Conservation (phyloP, 352 stramenopile species). For the Globisporangium uncinulatum region DNA sequence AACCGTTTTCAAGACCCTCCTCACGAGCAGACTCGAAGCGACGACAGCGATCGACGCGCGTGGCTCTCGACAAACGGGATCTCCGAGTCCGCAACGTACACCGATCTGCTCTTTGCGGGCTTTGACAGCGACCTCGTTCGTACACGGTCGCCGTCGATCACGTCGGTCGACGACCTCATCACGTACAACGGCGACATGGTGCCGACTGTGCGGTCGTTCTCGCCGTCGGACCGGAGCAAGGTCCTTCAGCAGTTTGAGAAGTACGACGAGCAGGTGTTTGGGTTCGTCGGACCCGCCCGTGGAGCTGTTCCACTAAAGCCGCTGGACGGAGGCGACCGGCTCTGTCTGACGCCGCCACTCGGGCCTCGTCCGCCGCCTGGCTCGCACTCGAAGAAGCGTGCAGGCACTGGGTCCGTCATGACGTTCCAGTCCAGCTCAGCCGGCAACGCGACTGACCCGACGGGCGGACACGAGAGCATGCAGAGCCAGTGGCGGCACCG, state of each 20-base stretch:
- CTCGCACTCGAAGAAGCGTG: constrained; percentile 41
- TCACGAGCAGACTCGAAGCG: constrained; percentile 9
- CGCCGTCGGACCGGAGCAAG: constrained; percentile 35
- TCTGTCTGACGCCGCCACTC: constrained; percentile 46
- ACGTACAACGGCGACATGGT: constrained; percentile 32
- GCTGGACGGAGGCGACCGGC: constrained; percentile 33
- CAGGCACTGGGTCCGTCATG: constrained; percentile 19
- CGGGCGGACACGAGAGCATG: constrained; percentile 21
- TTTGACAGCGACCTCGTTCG: constrained; percentile 65
- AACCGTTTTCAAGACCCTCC: constrained; percentile 29
- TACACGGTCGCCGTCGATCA: constrained; percentile 49
- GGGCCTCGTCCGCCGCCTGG: constrained; percentile 26
- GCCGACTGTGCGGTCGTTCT: constrained; percentile 43
- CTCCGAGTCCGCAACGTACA: constrained; percentile 37
- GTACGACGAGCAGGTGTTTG: constrained; percentile 76
- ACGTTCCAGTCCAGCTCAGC: constrained; percentile 28
- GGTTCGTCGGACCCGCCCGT: constrained; percentile 16
- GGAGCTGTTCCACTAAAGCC: constrained; percentile 25
- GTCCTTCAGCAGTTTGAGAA: constrained; percentile 49
- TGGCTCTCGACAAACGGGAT: constrained; percentile 21
- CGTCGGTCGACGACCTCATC: constrained; percentile 38
- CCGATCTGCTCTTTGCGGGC: constrained; percentile 46
- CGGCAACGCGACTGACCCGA: constrained; percentile 13
- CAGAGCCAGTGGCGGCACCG: constrained; percentile 37
- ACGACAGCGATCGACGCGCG: constrained; percentile 31